Evolutionary conservation across 2,329 filamentous ascomycete species (phyloP), one percentile per base, ranked within the genome.

Genomic region (Talaromyces sp.): DNA sequence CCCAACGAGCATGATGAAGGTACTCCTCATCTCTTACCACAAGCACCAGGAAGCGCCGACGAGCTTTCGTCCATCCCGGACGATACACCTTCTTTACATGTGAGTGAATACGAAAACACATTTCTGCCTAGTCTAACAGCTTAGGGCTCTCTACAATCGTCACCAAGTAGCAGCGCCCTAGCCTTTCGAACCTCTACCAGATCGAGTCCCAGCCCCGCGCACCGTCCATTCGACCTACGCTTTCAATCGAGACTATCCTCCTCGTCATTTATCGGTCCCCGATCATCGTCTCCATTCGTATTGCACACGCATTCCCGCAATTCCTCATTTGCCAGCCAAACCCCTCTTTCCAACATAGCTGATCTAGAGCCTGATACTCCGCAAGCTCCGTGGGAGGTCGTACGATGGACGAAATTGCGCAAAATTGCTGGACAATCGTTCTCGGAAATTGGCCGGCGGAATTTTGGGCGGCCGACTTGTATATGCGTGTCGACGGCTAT

Each of bases 351-450:
- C 39, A 80, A 68, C 18, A 87, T 88, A 63, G 76, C 84, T 48
- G 80, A 86, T 62, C 80, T 82, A 58, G 89, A 90, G 55, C 81
- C 83, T 23, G 90, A 93, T 67, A 86, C 87, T 1, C 83, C 87
- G 2, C 87, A 91, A 61, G 87, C 91, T 5, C 95, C 95, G 1
- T 99, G 95, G 96, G 95, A 99, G 71, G 92, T 98, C 60, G 90
- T 99, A 64, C 85, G 93, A 72, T 99, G 96, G 96, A 98, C 92
- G 1, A 95, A 90, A 72, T 79, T 99, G 63, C 91, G 88, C 71
- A 98, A 96, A 75, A 86, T 99, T 66, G 92, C 92, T 25, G 87
- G 86, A 0, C 92, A 98, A 75, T 87, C 91, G 3, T 98, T 98
- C 75, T 96, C 93, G 2, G 96, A 99, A 76, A 85, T 88, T 48